Conservation (phyloP, 2,329 filamentous ascomycete species). For the Fusarium veterinarium region DNA sequence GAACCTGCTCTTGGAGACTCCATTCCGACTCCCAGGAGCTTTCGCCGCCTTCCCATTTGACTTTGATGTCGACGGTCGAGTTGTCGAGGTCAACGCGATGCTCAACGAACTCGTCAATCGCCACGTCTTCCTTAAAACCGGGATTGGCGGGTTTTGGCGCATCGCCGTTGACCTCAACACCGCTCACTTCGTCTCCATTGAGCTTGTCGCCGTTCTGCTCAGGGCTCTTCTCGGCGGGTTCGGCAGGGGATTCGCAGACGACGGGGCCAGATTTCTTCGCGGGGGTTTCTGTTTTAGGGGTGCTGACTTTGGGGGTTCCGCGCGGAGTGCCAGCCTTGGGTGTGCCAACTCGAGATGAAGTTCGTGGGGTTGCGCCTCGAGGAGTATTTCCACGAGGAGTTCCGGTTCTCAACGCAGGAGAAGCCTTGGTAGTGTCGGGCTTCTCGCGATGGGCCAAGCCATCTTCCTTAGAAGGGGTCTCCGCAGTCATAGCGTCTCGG, state of each 20-base stretch:
- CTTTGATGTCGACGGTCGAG: conserved; percentile 42
- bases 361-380: conserved; percentile 18
- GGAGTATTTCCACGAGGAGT: conserved; percentile 21
- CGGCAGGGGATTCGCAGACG: not conserved
- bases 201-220: not conserved
- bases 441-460: conserved; percentile 29
- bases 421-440: conserved; percentile 14
- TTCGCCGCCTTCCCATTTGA: conserved; percentile 42
- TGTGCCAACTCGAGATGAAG: not conserved
- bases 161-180: conserved; percentile 19
- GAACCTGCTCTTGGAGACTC: conserved; percentile 43
- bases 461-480: conserved; percentile 30
- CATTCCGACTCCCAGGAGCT: conserved; percentile 44
- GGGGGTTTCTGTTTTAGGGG: conserved; percentile 24
- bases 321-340: conserved; percentile 16
- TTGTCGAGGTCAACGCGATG: conserved; percentile 40
- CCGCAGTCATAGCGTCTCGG: conserved; percentile 16
- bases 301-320: conserved; percentile 16
- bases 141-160: not conserved
- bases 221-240: not conserved
- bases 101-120: conserved; percentile 37
- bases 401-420: conserved; percentile 16
- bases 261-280: not conserved
- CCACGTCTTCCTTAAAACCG: conserved; percentile 33
- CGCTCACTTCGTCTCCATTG: conserved; percentile 9